These are phyloP conservation scores for Chondrostereum purpureum DNA, from an alignment of 1,284 basidiomycete genomes.

Conservation along the genomic window DNA sequence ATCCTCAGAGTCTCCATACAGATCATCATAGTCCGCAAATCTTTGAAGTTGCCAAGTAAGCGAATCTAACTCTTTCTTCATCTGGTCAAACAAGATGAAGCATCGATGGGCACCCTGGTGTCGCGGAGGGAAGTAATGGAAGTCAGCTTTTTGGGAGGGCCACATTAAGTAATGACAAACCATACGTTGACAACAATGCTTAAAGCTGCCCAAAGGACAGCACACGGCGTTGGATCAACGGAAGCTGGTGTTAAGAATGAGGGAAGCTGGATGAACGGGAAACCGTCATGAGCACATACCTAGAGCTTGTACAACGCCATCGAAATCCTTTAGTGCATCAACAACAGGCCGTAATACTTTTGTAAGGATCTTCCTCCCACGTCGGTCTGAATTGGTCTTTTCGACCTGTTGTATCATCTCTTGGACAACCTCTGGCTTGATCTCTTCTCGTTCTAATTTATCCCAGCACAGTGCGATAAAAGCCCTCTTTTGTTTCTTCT, in stretches of 20 bases:
- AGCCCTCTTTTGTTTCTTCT: too few species aligned
- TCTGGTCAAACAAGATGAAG: constrained; percentile 13
- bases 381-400: constrained; percentile 3
- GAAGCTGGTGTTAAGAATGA: constrained; percentile 10
- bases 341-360: constrained; percentile 13
- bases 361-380: constrained; percentile 5
- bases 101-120: constrained; percentile 12
- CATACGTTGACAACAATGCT: constrained; percentile 17
- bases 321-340: constrained; percentile 10
- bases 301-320: constrained; percentile 10
- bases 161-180: constrained; percentile 1
- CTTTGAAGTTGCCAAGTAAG: constrained; percentile 10
- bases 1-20: constrained; percentile 13
- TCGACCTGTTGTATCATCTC: constrained; percentile 6
- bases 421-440: constrained; percentile 13
- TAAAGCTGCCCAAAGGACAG: constrained; percentile 18
- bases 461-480: too few species aligned
- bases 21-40: constrained; percentile 10
- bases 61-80: constrained; percentile 12
- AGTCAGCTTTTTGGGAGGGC: too few species aligned
- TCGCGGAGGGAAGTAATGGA: neutral
- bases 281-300: constrained; percentile 8
- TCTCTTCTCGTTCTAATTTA: too few species aligned
- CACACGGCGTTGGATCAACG: constrained; percentile 16
- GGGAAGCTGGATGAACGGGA: neutral